These are phyloP conservation scores for Larix kaempferi DNA, from an alignment of 75 land plant genomes.

Conservation along the genomic window DNA sequence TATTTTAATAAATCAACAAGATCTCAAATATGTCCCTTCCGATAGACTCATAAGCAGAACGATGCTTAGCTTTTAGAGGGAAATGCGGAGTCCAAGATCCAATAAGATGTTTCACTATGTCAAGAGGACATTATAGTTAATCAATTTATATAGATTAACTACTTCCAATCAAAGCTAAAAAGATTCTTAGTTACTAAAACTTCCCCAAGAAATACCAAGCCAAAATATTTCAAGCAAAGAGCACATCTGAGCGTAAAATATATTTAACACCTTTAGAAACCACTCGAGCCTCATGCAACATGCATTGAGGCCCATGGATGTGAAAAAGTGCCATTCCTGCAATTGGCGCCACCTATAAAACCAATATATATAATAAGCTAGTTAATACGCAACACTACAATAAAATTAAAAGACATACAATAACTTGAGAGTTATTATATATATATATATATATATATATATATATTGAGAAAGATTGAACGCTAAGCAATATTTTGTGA, in stretches of 20 bases:
- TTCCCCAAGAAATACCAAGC: neutral
- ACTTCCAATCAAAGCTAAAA: neutral
- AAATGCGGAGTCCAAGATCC: neutral
- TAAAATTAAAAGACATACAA: too few relatives aligned
- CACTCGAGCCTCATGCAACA: constrained; percentile 86
- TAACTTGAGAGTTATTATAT: too few relatives aligned
- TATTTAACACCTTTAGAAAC: constrained; percentile 79
- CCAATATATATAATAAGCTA: neutral
- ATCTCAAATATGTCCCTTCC: neutral
- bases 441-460: too few relatives aligned
- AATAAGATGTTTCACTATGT: neutral
- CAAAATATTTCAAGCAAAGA: constrained; percentile 45
- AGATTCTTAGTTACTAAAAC: neutral
- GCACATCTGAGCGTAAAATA: constrained; percentile 87
- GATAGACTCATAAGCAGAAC: neutral
- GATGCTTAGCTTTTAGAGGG: neutral
- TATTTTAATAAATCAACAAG: neutral
- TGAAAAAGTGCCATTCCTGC: constrained; percentile 95
- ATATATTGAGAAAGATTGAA: too few relatives aligned
- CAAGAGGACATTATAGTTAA: neutral
- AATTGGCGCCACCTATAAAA: constrained; percentile 64
- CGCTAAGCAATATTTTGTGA: too few relatives aligned
- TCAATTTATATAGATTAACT: neutral
- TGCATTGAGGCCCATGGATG: constrained; percentile 78
- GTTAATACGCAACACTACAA: too few relatives aligned